A percentile compares a stretch with the other conserved stretches of the same genome.
Evolutionary conservation across 1,284 basidiomycete species (phyloP).

Genomic region (Paramarasmius palmivorus): DNA sequence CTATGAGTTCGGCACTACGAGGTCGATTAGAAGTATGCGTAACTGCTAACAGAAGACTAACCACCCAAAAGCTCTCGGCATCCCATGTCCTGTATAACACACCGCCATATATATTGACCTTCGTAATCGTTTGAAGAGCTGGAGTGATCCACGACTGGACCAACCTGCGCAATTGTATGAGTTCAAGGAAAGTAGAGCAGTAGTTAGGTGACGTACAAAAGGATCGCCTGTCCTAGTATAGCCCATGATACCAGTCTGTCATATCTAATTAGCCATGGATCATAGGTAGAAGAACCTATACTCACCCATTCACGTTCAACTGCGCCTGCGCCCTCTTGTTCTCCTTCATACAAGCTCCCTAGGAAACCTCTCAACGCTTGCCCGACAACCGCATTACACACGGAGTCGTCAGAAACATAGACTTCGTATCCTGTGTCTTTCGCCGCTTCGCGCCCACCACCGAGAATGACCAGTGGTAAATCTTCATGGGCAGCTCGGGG

Average conservation of each 20-base stretch:
- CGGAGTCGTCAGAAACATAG: conserved; percentile 65
- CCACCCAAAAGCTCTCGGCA: conserved; percentile 78
- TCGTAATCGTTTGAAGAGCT: conserved; percentile 26
- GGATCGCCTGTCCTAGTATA: conserved; percentile 67
- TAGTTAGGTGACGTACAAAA: conserved; percentile 55
- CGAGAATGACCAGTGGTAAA: conserved; percentile 67
- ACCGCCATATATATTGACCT: conserved; percentile 78
- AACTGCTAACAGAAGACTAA: conserved; percentile 29
- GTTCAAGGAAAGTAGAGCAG: neutral
- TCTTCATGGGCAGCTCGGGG: neutral
- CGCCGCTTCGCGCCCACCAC: conserved; percentile 47
- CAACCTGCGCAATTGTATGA: conserved; percentile 49
- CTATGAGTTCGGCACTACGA: conserved; percentile 64
- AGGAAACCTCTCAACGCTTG: conserved; percentile 56
- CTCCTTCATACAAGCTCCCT: conserved; percentile 56
- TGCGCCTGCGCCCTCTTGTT: conserved; percentile 43
- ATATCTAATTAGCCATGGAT: conserved; percentile 3
- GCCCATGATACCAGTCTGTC: conserved; percentile 82
- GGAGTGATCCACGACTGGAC: conserved; percentile 48
- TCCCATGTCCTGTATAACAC: conserved; percentile 80
- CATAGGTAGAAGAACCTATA: conserved; percentile 9
- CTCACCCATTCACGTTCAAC: conserved; percentile 78
- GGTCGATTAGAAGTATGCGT: conserved; percentile 3
- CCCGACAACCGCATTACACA: conserved; percentile 48
- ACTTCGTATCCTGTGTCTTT: too few species aligned